Base-by-base conservation (phyloP, 306 rosid genomes). In the Lathyrus oleraceus region DNA sequence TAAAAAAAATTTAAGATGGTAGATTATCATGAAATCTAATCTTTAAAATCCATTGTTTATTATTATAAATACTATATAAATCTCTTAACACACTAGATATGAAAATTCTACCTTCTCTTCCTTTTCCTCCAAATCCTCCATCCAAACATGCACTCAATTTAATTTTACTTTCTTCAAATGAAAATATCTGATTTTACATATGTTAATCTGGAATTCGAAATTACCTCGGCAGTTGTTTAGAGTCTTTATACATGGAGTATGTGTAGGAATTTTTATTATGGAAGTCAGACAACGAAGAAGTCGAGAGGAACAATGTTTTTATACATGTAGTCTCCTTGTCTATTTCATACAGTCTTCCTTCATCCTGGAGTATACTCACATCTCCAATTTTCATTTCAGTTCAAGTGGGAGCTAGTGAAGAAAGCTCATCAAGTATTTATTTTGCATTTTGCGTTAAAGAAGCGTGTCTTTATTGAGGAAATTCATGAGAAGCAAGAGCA, bases 401-500 rank as follows among this genome's bases (percentile, higher is more conserved):
- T 91, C 82, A 95, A 89, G 87, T 95, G 99, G 99, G 92, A 87
- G 68, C 70, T 95, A 67, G 66, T 78, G 88, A 95, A 95, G 99
- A 95, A 91, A 80, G 96, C 99, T 57, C 79, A 93, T 53, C 99
- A 95, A 68, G 92, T 95, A 58, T 86, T 95, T 77, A 89, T 82
- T 75, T 82, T 95, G 83, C 99, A 91, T 88, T 95, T 95, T 21
- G 85, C 95, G 1, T 73, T 95, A 87, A 95, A 95, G 88, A 95
- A 86, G 54, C 95, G 99, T 44, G 95, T 76, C 10, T 77, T 95
- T 76, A 80, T 95, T 2, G 97, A 91, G 84, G 99, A 95, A 82
- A 95, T 95, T 81, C 91, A 89, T 0, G 99, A 86, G 86, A 95
- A 95, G 84, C 99, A 95, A 76, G 99, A 95, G 65, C 99, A 95